Base-by-base conservation (phyloP, 164 flowering plant genomes). In the Liquidambar formosana region DNA sequence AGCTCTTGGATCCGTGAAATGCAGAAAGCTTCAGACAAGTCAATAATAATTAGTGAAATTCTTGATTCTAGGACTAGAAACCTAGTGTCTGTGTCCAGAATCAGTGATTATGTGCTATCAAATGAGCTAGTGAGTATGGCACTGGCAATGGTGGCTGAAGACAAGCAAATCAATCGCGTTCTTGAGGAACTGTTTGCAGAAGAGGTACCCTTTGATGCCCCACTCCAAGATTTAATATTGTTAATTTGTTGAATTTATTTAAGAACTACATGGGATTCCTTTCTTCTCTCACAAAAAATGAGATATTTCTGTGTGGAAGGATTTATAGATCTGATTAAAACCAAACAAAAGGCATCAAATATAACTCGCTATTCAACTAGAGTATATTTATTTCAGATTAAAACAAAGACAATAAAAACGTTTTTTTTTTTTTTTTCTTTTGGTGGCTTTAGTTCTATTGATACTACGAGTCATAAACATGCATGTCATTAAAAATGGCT, bases 51-150 rank as follows among this genome's bases (percentile, higher is more conserved):
- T 63, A 93, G 98, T 74, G 98, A 93, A 77, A 89, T 93, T 58
- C 74, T 93, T 79, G 98, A 91, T 75, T 93, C 98, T 45, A 87
- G 98, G 80, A 93, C 97, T 23, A 87, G 92, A 76, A 93, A 93
- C 72, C 83, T 91, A 62, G 95, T 93, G 0, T 93, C 98, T 8
- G 98, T 93, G 3, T 88, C 95, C 53, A 89, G 95, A 79, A 91
- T 93, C 70, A 91, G 98, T 77, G 98, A 93, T 76, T 93, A 93
- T 73, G 97, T 93, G 71, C 83, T 93, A 53, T 93, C 98, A 57
- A 91, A 91, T 86, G 97, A 93, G 79, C 77, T 93, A 62, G 97
- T 93, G 22, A 93, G 98, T 71, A 93, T 93, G 98, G 98, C 98
- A 49, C 82, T 93, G 22, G 96, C 97, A 22, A 88, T 91, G 96